phyloP scores from a whole-genome alignment of 176 grass and related monocot genomes.

The Pontederia paniculata region DNA sequence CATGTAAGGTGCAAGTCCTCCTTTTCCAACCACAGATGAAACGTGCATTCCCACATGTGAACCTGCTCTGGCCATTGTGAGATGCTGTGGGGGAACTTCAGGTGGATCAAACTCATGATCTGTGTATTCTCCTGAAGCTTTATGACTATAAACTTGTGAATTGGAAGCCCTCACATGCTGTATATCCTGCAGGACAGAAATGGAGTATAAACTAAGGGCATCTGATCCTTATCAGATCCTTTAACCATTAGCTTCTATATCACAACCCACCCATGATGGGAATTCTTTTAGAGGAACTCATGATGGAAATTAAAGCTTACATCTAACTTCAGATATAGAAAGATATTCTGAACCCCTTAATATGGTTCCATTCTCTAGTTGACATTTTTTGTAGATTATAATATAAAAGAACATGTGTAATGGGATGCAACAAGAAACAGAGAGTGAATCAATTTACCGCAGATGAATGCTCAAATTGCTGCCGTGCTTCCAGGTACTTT shows the following conservation, averaged over 20 bases:
- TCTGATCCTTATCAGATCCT: too few species aligned
- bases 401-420: too few species aligned
- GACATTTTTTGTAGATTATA: too few species aligned
- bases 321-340: too few species aligned
- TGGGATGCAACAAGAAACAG: neutral
- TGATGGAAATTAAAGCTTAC: too few species aligned
- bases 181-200: conserved; percentile 13
- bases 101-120: conserved; percentile 43
- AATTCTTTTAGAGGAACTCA: too few species aligned
- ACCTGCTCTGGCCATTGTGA: conserved; percentile 22
- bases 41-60: conserved; percentile 16
- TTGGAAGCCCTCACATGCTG: conserved; percentile 17
- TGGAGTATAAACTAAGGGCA: neutral
- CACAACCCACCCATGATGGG: too few species aligned
- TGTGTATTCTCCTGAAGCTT: conserved; percentile 29
- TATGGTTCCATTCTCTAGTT: too few species aligned
- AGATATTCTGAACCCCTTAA: too few species aligned
- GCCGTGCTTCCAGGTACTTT: conserved; percentile 57
- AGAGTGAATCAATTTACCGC: conserved; percentile 27
- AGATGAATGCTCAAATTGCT: conserved; percentile 43
- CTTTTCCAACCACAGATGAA: conserved; percentile 19
- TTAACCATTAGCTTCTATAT: too few species aligned
- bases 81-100: conserved; percentile 25
- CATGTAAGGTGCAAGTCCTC: conserved; percentile 31
- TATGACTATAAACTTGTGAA: conserved; percentile 29